phyloP scores from a whole-genome alignment of 2,329 filamentous ascomycete species.

The Trichoderma breve region DNA sequence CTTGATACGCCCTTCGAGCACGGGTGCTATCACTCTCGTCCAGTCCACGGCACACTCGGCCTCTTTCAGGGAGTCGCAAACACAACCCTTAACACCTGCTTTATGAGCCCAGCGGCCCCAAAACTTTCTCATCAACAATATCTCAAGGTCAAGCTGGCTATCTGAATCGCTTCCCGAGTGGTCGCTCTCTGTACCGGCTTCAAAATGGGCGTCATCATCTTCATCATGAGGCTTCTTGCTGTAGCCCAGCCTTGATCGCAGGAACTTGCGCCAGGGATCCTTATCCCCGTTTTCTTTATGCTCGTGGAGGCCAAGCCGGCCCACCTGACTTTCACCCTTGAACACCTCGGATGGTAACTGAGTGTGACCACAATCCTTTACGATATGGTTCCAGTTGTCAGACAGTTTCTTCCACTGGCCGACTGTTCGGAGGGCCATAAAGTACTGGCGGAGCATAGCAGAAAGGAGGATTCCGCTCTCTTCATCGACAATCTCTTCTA shows the following conservation, averaged over 20 bases:
- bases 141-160: conserved; percentile 51
- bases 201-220: conserved; percentile 46
- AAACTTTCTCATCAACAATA: conserved; percentile 65
- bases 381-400: conserved; percentile 65
- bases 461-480: conserved; percentile 86
- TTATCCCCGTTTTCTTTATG: conserved; percentile 25
- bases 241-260: conserved; percentile 36
- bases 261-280: conserved; percentile 38
- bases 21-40: conserved; percentile 77
- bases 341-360: conserved; percentile 37
- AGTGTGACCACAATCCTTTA: conserved; percentile 56
- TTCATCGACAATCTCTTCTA: conserved; percentile 76
- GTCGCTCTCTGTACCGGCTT: conserved; percentile 29
- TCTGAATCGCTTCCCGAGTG: conserved; percentile 38
- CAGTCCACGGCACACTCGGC: conserved; percentile 65
- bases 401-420: conserved; percentile 76
- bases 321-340: conserved; percentile 37
- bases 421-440: conserved; percentile 78
- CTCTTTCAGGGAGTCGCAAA: conserved; percentile 56
- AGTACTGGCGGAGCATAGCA: conserved; percentile 85
- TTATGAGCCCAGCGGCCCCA: conserved; percentile 71
- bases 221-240: conserved; percentile 35
- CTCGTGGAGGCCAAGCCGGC: conserved; percentile 25
- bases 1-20: conserved; percentile 71
- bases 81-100: conserved; percentile 57